Evolutionary conservation across 352 stramenopile species (phyloP).

Genomic region (Phytophthora pistaciae): DNA sequence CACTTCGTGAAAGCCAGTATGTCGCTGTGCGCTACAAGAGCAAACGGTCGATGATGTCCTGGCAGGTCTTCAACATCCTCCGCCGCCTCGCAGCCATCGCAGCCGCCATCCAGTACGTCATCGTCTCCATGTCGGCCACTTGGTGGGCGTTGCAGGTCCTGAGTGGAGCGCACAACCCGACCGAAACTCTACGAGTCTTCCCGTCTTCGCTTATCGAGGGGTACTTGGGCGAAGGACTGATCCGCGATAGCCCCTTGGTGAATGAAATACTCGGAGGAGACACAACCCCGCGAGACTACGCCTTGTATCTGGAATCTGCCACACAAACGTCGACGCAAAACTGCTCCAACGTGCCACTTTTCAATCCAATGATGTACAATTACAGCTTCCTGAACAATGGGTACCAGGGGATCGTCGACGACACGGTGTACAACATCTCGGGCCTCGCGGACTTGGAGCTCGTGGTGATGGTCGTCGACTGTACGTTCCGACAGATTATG

Average conservation of each 20-base stretch:
- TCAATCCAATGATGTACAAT: conserved; percentile 41
- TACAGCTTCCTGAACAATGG: conserved; percentile 42
- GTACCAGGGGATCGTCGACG: conserved; percentile 28
- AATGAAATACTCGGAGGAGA: conserved; percentile 22
- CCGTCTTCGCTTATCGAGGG: conserved; percentile 29
- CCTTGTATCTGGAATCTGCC: conserved; percentile 45
- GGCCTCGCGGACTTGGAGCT: conserved; percentile 43
- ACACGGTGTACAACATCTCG: conserved; percentile 48
- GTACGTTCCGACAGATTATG: conserved; percentile 36
- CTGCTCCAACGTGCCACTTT: conserved; percentile 24
- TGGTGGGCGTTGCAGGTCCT: conserved; percentile 34
- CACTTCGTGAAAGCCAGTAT: conserved; percentile 26
- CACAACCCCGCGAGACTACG: conserved; percentile 40
- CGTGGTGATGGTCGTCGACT: conserved; percentile 56
- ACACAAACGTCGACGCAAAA: conserved; percentile 27
- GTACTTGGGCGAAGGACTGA: conserved; percentile 38
- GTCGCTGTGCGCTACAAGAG: conserved; percentile 8
- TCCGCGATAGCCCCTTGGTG: conserved; percentile 47
- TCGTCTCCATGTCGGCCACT: conserved; percentile 35
- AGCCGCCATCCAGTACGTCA: conserved; percentile 44
- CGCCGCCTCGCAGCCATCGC: conserved; percentile 36
- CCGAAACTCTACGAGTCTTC: conserved; percentile 20
- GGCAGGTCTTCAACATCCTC: conserved; percentile 28
- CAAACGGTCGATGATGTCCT: conserved; percentile 10
- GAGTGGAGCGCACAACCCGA: conserved; percentile 19